Percentiles rank a stretch among this genome's conserved stretches.
These are phyloP conservation scores for Arthrinium phaeospermum DNA, from an alignment of 2,329 filamentous ascomycete genomes.

Conservation along the genomic window DNA sequence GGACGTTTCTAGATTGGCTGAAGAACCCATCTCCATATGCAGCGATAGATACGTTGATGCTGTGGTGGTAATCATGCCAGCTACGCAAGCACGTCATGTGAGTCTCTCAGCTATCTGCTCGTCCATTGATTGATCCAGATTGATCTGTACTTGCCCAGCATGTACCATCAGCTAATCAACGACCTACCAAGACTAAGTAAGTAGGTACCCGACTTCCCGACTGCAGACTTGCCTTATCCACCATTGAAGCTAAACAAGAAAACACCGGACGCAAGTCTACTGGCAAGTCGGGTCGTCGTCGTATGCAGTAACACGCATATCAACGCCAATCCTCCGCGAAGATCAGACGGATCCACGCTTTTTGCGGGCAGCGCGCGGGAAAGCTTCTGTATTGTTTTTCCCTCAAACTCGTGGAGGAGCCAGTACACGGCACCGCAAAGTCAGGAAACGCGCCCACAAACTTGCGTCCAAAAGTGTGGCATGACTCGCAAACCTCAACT, in stretches of 20 bases:
- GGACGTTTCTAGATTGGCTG: neutral
- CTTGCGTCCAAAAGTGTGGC: neutral
- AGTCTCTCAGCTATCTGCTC: neutral
- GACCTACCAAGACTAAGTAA: neutral
- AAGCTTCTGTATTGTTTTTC: neutral
- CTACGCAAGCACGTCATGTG: neutral
- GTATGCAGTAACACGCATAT: neutral
- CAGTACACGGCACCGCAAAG: neutral
- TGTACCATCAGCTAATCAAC: neutral
- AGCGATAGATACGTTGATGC: neutral
- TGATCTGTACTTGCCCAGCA: neutral
- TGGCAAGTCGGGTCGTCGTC: neutral
- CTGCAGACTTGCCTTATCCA: neutral
- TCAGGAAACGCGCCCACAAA: neutral
- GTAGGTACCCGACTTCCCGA: neutral
- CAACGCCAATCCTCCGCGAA: neutral
- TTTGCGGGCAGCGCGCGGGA: neutral
- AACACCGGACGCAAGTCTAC: neutral
- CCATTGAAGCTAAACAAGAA: constrained; percentile 2
- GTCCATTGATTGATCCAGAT: too few relatives aligned
- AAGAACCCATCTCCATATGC: neutral
- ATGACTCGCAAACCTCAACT: constrained; percentile 6
- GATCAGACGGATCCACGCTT: constrained; percentile 9
- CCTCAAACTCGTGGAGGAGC: neutral
- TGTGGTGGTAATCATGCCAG: neutral